Base-by-base conservation (phyloP, 331 rosid species). In the Arachis monticola region DNA sequence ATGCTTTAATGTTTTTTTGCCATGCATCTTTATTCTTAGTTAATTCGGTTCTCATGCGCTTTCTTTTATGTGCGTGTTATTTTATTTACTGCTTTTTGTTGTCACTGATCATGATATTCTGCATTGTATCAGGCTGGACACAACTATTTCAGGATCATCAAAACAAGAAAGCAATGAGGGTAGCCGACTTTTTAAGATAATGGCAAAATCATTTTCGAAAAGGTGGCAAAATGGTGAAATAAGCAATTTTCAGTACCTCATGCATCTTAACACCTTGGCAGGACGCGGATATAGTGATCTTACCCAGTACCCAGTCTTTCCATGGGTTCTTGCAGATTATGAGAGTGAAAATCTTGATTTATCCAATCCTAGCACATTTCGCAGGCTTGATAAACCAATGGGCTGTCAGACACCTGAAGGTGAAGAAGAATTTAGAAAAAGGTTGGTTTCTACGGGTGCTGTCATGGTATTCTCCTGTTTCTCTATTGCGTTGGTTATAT, bases 251-350 rank as follows among this genome's bases (percentile, higher is more conserved):
- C 99, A 96, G 73, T 96, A 96, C 85, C 98, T 96, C 80, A 96
- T 96, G 99, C 97, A 92, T 87, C 98, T 96, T 63, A 96, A 96
- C 78, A 96, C 99, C 69, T 89, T 92, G 87, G 99, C 99, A 13
- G 99, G 99, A 53, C 99, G 99, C 63, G 99, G 99, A 48, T 96
- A 96, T 83, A 96, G 97, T 78, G 99, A 96, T 84, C 98, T 96
- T 77, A 96, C 99, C 56, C 99, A 96, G 73, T 96, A 92, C 83
- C 99, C 99, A 47, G 99, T 96, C 73, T 96, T 96, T 74, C 99
- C 99, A 32, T 96, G 99, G 99, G 93, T 92, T 73, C 96, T 96
- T 83, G 88, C 98, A 38, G 97, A 96, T 83, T 96, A 96, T 80
- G 98, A 89, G 62, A 92, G 98, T 87, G 94, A 90, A 80, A 85